Percentiles rank a stretch among this genome's conserved stretches.
Conservation (phyloP, 345 rosid species). For the Populus deltoides region DNA sequence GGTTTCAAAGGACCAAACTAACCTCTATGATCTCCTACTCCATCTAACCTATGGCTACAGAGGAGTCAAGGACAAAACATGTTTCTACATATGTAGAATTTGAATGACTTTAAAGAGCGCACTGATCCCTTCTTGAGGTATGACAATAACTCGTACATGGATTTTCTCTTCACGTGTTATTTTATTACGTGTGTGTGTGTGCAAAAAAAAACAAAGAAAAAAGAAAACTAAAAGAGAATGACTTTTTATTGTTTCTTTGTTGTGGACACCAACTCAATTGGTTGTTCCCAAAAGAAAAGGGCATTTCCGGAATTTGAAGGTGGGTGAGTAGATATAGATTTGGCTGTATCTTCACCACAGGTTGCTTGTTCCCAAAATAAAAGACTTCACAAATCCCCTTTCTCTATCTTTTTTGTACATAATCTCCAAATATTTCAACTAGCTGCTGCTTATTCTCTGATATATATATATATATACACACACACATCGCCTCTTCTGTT, state of each 20-base stretch:
- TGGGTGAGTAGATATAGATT: slow-evolving; percentile 3
- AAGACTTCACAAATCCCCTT: not conserved
- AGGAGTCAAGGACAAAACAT: too few species aligned
- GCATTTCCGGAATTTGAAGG: slow-evolving; percentile 2
- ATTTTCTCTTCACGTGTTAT: too few species aligned
- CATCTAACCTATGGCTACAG: not conserved
- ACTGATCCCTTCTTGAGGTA: not conserved
- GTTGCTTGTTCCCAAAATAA: slow-evolving; percentile 14
- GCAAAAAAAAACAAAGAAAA: too few species aligned
- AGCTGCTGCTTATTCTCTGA: not conserved
- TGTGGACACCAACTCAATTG: too few species aligned
- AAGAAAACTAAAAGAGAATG: too few species aligned
- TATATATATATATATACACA: not conserved
- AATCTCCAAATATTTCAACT: not conserved
- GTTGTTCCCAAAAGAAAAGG: not conserved
- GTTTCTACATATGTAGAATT: too few species aligned
- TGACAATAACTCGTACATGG: too few species aligned
- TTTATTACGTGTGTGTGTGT: too few species aligned
- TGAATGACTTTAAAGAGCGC: not conserved
- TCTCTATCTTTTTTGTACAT: not conserved
- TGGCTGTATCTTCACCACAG: slow-evolving; percentile 14
- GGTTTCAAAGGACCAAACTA: slow-evolving; percentile 12
- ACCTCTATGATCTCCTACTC: not conserved
- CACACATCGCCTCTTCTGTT: not conserved
- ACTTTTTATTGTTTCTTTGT: too few species aligned